phyloP scores from a whole-genome alignment of 148 eudicot genomes.

The Rhododendron griersonianum region DNA sequence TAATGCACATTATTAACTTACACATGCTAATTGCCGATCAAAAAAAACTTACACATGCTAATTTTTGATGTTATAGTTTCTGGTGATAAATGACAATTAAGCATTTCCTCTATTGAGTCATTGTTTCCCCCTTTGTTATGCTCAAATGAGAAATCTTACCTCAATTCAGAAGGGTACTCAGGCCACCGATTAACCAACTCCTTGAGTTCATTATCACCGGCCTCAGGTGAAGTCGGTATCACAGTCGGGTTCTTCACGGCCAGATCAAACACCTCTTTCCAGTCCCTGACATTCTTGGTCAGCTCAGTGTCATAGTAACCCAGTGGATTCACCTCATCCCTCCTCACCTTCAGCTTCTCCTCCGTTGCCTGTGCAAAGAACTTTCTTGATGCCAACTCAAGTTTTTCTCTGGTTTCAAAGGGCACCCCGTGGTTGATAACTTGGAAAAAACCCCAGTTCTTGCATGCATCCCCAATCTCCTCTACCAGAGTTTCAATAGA shows the following conservation, averaged over 20 bases:
- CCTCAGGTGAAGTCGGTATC: constrained; percentile 21
- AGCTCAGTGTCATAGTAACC: constrained; percentile 46
- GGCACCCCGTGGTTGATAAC: constrained; percentile 53
- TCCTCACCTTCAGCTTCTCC: constrained; percentile 41
- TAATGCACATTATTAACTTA: too few relatives aligned
- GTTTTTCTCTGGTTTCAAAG: constrained; percentile 16
- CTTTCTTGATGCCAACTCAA: constrained; percentile 20
- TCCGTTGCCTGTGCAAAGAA: constrained; percentile 36
- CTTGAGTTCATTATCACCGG: constrained; percentile 22
- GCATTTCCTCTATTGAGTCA: too few relatives aligned
- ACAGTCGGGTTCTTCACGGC: constrained; percentile 19
- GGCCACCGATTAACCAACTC: constrained; percentile 39
- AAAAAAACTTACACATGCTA: too few relatives aligned
- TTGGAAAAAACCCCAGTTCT: constrained; percentile 55
- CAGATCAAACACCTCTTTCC: constrained; percentile 53
- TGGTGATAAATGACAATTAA: too few relatives aligned
- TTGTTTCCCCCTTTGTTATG: too few relatives aligned
- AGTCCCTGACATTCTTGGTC: constrained; percentile 48
- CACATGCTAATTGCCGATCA: too few relatives aligned
- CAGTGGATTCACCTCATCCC: constrained; percentile 34
- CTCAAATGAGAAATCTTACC: constrained; percentile 13
- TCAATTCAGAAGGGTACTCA: constrained; percentile 23
- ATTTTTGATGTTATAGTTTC: too few relatives aligned
- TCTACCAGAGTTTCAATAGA: constrained; percentile 5
- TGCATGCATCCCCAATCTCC: constrained; percentile 41